These are phyloP conservation scores for Isabelozyma gotoi DNA, from an alignment of 805 yeast genomes.

Conservation along the genomic window DNA sequence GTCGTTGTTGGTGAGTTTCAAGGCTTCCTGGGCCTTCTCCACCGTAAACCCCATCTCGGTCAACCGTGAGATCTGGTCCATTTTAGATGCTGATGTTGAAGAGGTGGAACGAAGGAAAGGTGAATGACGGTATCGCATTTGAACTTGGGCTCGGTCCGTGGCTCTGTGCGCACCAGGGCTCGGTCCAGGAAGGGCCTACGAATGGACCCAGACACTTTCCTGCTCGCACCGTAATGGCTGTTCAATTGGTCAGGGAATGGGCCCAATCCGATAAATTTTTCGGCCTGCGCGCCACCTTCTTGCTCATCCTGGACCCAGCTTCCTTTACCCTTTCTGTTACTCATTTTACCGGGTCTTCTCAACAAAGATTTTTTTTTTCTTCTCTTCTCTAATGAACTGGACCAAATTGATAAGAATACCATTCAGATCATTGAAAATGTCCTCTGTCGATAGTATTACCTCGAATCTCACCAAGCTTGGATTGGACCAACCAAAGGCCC, in stretches of 20 bases:
- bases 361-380: not conserved
- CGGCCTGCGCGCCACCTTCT: not conserved
- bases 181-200: too few species aligned
- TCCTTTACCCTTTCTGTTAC: not conserved
- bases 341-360: not conserved
- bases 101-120: not conserved
- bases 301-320: not conserved
- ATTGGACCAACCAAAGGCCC: constrained; percentile 41
- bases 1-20: constrained; percentile 22
- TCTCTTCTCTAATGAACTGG: constrained; percentile 1
- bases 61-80: constrained; percentile 16
- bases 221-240: not conserved
- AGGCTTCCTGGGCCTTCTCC: constrained; percentile 39
- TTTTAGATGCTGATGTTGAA: not conserved
- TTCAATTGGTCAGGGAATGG: not conserved
- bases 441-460: constrained; percentile 27
- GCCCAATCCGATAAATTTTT: too few species aligned
- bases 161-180: too few species aligned
- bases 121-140: too few species aligned
- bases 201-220: too few species aligned
- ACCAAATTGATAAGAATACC: constrained; percentile 1
- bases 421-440: not conserved
- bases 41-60: constrained; percentile 41
- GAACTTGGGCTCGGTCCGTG: too few species aligned
- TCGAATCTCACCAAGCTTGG: constrained; percentile 36